Percentiles rank a stretch among this genome's conserved stretches.
Conservation (phyloP, 2,329 filamentous ascomycete genomes). For the Aspergillus hortae region DNA sequence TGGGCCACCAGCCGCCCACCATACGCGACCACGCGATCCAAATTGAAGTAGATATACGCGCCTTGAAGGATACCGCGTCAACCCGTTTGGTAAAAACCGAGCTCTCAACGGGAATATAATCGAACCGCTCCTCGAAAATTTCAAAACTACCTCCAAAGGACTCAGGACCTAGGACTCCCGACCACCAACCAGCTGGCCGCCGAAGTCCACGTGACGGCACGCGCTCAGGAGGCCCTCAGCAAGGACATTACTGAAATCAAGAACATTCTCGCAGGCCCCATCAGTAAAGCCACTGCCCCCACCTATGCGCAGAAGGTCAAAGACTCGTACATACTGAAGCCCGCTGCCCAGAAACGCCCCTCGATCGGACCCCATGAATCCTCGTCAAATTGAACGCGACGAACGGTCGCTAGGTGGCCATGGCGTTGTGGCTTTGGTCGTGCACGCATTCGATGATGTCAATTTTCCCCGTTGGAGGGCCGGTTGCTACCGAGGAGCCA, state of each 20-base stretch:
- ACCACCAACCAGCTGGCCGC: not conserved
- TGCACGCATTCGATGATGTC: conserved; percentile 80
- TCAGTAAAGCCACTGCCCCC: not conserved
- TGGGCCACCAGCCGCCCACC: too few relatives aligned
- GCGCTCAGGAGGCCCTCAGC: not conserved
- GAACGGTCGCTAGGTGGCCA: conserved; percentile 58
- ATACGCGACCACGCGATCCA: too few relatives aligned
- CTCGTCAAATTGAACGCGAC: not conserved
- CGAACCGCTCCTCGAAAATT: too few relatives aligned
- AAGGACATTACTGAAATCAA: not conserved
- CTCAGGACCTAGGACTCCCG: too few relatives aligned
- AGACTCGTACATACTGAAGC: not conserved
- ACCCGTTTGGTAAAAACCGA: too few relatives aligned
- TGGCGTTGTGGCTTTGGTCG: conserved; percentile 53
- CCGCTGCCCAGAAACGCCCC: not conserved
- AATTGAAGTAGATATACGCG: too few relatives aligned
- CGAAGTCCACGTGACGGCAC: not conserved
- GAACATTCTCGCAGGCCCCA: not conserved
- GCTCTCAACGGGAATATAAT: too few relatives aligned
- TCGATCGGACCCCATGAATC: not conserved
- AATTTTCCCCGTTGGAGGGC: conserved; percentile 69
- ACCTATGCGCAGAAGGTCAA: not conserved
- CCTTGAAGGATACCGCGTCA: too few relatives aligned
- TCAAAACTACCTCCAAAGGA: too few relatives aligned
- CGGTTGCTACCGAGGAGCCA: conserved; percentile 64